Percentiles rank a stretch among this genome's conserved stretches.
These are phyloP conservation scores for Yamadazyma sp. DNA, from an alignment of 805 yeast species.

Conservation along the genomic window DNA sequence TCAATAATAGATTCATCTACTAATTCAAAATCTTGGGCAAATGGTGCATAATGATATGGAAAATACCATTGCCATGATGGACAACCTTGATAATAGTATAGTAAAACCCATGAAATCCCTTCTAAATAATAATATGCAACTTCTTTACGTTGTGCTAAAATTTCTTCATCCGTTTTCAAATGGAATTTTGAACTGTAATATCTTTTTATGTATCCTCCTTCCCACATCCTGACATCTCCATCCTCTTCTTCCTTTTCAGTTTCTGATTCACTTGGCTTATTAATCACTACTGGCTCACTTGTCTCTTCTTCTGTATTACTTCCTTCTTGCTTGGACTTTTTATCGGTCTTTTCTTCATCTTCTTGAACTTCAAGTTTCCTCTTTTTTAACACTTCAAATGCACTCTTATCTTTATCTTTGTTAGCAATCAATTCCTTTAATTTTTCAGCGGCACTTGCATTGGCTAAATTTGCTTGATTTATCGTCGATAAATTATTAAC, in stretches of 20 bases:
- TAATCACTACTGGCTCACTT: constrained; percentile 14
- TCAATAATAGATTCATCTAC: constrained; percentile 43
- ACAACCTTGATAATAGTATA: constrained; percentile 95
- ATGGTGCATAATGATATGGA: constrained; percentile 97
- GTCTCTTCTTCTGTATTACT: constrained; percentile 5
- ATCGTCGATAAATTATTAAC: constrained; percentile 60
- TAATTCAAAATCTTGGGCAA: constrained; percentile 80
- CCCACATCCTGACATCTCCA: constrained; percentile 67
- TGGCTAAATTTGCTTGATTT: constrained; percentile 69
- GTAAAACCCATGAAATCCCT: constrained; percentile 95
- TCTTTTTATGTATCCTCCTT: constrained; percentile 81
- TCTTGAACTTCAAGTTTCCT: too few relatives aligned
- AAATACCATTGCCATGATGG: constrained; percentile 99
- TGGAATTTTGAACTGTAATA: constrained; percentile 78
- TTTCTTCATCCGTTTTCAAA: constrained; percentile 50
- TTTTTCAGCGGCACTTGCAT: constrained; percentile 64
- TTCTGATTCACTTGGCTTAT: constrained; percentile 7
- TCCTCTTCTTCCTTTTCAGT: constrained; percentile 21
- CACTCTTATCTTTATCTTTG: constrained; percentile 33
- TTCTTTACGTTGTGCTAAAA: constrained; percentile 49
- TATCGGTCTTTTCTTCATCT: constrained; percentile 4
- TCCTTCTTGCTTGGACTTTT: constrained; percentile 17
- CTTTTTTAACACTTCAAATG: constrained; percentile 42
- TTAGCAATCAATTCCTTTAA: constrained; percentile 39
- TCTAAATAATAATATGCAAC: constrained; percentile 78